phyloP scores from a whole-genome alignment of 176 grass and related monocot species.

The Ananas comosus region DNA sequence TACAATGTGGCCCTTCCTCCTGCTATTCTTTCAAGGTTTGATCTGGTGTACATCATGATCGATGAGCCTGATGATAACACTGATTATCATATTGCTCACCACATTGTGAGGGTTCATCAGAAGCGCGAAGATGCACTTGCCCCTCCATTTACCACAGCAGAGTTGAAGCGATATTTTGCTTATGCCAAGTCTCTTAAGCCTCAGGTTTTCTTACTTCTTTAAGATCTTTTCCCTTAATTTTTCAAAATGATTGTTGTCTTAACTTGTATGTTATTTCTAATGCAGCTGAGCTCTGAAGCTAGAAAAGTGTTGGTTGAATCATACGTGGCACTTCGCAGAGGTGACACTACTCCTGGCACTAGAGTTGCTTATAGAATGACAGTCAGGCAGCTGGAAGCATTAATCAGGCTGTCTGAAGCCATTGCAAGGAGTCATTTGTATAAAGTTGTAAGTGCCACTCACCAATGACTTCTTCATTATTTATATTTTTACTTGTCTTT shows the following conservation, averaged over 20 bases:
- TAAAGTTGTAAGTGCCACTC: slow-evolving; percentile 60
- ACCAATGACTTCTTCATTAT: slow-evolving; percentile 1
- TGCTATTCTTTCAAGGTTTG: slow-evolving; percentile 97
- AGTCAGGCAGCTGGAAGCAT: slow-evolving; percentile 89
- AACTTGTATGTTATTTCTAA: background rate
- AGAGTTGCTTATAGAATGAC: slow-evolving; percentile 97
- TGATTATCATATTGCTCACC: slow-evolving; percentile 97
- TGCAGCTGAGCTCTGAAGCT: slow-evolving; percentile 87
- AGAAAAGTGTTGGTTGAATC: slow-evolving; percentile 79
- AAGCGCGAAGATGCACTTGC: slow-evolving; percentile 87
- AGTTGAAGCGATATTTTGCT: slow-evolving; percentile 82
- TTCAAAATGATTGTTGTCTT: background rate
- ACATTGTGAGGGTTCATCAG: slow-evolving; percentile 97
- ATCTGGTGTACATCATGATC: slow-evolving; percentile 99
- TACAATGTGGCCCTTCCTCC: slow-evolving; percentile 95
- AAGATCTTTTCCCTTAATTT: background rate
- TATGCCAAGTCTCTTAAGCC: slow-evolving; percentile 87
- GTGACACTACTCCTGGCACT: slow-evolving; percentile 88
- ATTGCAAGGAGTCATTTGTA: slow-evolving; percentile 91
- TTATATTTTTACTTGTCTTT: background rate
- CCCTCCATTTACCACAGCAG: slow-evolving; percentile 73
- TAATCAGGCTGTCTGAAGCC: slow-evolving; percentile 92
- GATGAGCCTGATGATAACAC: slow-evolving; percentile 97
- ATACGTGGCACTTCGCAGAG: slow-evolving; percentile 73
- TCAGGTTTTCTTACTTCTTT: slow-evolving; percentile 54